These are phyloP conservation scores for Prosopis cineraria DNA, from an alignment of 306 rosid genomes.

Conservation along the genomic window DNA sequence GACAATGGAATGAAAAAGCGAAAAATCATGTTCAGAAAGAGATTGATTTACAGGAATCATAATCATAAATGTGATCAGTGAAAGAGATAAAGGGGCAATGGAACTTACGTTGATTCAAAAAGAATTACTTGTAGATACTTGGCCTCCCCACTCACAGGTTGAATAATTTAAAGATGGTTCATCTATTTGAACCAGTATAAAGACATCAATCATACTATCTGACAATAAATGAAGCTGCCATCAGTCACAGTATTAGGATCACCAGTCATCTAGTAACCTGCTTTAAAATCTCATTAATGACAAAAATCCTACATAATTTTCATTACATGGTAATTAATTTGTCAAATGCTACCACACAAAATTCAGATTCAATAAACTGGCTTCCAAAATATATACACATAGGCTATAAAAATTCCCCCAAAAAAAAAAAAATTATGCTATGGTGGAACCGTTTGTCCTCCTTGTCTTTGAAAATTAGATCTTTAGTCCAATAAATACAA, in stretches of 20 bases:
- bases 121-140: neutral
- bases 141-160: neutral
- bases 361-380: neutral
- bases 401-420: neutral
- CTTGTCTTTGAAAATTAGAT: neutral
- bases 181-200: neutral
- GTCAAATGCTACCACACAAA: neutral
- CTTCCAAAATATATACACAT: neutral
- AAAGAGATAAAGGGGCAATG: neutral
- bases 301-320: neutral
- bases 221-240: neutral
- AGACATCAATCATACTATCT: neutral
- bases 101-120: neutral
- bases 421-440: neutral
- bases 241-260: neutral
- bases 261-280: neutral
- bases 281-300: neutral
- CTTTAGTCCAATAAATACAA: neutral
- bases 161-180: neutral
- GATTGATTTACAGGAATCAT: neutral
- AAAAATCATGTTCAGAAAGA: neutral
- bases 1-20: slow-evolving; percentile 4
- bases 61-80: neutral
- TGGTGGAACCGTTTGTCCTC: neutral
- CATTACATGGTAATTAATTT: neutral